Percentiles rank a stretch among this genome's conserved stretches.
phyloP scores from a whole-genome alignment of 2,329 filamentous ascomycete species.

The Talaromyces sp. region DNA sequence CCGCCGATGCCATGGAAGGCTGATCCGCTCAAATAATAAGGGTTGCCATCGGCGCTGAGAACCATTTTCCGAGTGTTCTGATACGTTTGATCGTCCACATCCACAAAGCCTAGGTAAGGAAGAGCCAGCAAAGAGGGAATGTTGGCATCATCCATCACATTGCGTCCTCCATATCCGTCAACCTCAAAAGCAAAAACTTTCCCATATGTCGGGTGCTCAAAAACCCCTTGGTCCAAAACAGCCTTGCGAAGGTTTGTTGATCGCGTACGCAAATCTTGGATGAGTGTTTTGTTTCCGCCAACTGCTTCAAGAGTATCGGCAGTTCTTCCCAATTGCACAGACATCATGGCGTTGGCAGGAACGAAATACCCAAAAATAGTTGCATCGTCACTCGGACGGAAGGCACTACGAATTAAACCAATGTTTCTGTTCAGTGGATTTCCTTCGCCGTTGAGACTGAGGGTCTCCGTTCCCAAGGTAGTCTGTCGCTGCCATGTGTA shows the following conservation, averaged over 20 bases:
- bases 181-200: conserved; percentile 63
- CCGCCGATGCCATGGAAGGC: conserved; percentile 87
- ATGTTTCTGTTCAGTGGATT: conserved; percentile 85
- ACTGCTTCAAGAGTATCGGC: conserved; percentile 64
- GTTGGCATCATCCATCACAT: conserved; percentile 66
- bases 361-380: conserved; percentile 94
- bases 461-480: conserved; percentile 80
- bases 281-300: conserved; percentile 52
- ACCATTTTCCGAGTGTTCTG: conserved; percentile 85
- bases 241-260: conserved; percentile 68
- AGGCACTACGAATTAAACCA: conserved; percentile 83
- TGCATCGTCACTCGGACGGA: conserved; percentile 91
- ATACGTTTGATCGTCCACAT: conserved; percentile 65
- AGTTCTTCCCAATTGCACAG: conserved; percentile 76
- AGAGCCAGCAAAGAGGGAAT: conserved; percentile 60
- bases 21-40: conserved; percentile 76
- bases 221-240: conserved; percentile 79
- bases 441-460: conserved; percentile 77
- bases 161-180: conserved; percentile 60
- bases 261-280: conserved; percentile 51
- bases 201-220: conserved; percentile 49
- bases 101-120: conserved; percentile 58
- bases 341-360: conserved; percentile 94
- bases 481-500: conserved; percentile 88
- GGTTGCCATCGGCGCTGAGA: conserved; percentile 71